Conservation (phyloP, 2,329 filamentous ascomycete genomes). For the Alternaria angustiovoidea region DNA sequence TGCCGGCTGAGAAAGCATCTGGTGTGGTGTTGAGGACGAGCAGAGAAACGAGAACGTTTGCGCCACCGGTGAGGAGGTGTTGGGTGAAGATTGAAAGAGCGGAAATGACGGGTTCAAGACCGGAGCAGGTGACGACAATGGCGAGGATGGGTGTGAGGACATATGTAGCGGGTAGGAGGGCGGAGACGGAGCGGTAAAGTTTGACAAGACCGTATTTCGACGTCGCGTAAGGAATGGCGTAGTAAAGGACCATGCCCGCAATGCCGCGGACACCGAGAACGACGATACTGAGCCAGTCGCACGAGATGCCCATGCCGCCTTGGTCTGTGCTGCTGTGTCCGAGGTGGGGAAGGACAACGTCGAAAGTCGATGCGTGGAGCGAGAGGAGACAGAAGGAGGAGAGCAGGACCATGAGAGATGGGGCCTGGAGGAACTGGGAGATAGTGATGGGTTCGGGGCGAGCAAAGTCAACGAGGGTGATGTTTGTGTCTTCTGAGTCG, state of each 20-base stretch:
- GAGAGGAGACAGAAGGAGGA: conserved; percentile 62
- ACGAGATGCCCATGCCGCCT: conserved; percentile 58
- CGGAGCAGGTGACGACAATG: conserved; percentile 45
- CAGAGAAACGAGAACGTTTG: conserved; percentile 55
- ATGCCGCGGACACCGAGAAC: conserved; percentile 54
- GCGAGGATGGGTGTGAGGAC: conserved; percentile 52
- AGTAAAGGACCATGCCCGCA: conserved; percentile 52
- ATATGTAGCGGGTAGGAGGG: conserved; percentile 53
- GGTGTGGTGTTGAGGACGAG: conserved; percentile 59
- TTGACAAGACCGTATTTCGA: conserved; percentile 53
- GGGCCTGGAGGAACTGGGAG: conserved; percentile 56
- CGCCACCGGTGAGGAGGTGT: conserved; percentile 52
- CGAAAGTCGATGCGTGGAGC: conserved; percentile 64
- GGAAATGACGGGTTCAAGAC: conserved; percentile 49
- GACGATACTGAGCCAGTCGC: conserved; percentile 54
- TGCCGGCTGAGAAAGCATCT: conserved; percentile 57
- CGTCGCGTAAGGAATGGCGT: conserved; percentile 48
- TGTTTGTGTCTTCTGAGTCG: conserved; percentile 46
- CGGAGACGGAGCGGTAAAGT: conserved; percentile 53
- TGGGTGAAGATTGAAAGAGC: conserved; percentile 54
- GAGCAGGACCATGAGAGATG: conserved; percentile 56
- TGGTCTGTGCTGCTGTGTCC: conserved; percentile 56
- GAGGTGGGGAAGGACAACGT: conserved; percentile 58
- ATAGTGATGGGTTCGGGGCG: conserved; percentile 55
- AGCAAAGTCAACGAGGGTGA: conserved; percentile 46